A percentile compares a stretch with the other conserved stretches of the same genome.
These are phyloP conservation scores for Monosporascus sp. DNA, from an alignment of 2,329 filamentous ascomycete genomes.

Conservation along the genomic window DNA sequence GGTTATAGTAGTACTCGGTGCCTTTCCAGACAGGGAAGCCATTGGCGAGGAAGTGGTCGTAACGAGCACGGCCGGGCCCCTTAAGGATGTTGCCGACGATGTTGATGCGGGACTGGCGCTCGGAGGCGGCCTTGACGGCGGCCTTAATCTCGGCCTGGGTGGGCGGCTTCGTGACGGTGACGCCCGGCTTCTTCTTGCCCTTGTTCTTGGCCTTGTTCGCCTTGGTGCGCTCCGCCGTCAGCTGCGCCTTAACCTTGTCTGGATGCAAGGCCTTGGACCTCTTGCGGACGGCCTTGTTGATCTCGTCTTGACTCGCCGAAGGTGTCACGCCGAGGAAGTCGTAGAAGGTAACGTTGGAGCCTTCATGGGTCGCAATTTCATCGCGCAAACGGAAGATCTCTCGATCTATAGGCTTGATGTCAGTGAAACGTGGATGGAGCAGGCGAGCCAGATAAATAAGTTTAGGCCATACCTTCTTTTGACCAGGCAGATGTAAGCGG, in stretches of 20 bases:
- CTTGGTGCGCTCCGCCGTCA: conserved; percentile 64
- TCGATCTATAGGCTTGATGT: conserved; percentile 58
- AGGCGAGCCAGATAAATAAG: background rate
- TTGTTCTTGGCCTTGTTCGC: conserved; percentile 47
- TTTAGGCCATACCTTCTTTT: conserved; percentile 67
- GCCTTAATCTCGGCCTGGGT: conserved; percentile 69
- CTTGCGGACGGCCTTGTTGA: conserved; percentile 92
- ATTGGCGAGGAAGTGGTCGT: conserved; percentile 89
- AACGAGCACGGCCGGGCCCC: conserved; percentile 75
- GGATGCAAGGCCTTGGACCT: conserved; percentile 80
- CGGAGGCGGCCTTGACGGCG: conserved; percentile 74
- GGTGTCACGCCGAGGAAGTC: conserved; percentile 77
- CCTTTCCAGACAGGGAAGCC: conserved; percentile 97
- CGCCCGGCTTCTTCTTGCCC: conserved; percentile 51
- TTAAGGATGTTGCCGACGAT: conserved; percentile 83
- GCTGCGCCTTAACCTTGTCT: conserved; percentile 88
- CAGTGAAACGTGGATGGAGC: background rate
- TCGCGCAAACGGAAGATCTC: conserved; percentile 96
- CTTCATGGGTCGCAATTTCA: conserved; percentile 73
- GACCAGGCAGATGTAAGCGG: conserved; percentile 72
- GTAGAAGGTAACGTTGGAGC: conserved; percentile 83
- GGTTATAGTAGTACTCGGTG: conserved; percentile 95
- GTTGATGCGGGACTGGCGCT: conserved; percentile 78
- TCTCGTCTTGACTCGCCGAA: conserved; percentile 75
- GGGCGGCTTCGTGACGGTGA: conserved; percentile 66